Percentiles rank a stretch among this genome's conserved stretches.
Evolutionary conservation across 106 monocot genomes (phyloP).

Genomic region (Triglochin maritima): DNA sequence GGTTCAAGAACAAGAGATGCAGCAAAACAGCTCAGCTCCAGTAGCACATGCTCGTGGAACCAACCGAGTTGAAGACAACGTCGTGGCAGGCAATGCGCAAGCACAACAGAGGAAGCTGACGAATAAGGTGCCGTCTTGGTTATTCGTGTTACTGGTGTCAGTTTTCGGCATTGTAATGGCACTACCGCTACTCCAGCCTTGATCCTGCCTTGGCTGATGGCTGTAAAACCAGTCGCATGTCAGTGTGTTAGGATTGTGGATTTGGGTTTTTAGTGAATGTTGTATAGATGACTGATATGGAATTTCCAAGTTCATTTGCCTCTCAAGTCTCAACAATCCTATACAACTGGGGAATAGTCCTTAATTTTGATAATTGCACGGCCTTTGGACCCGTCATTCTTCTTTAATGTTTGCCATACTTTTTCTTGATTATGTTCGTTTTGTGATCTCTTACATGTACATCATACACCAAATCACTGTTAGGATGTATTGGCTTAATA

Average conservation of each 20-base stretch:
- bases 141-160: slow-evolving; percentile 52
- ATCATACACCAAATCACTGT: too few relatives aligned
- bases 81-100: slow-evolving; percentile 1
- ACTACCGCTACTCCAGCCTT: slow-evolving; percentile 77
- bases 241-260: background rate
- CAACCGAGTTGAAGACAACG: slow-evolving; percentile 3
- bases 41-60: slow-evolving; percentile 2
- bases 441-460: background rate
- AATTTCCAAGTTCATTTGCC: background rate
- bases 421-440: background rate
- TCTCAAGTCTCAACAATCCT: background rate
- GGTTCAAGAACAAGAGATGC: slow-evolving; percentile 4
- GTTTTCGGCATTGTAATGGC: slow-evolving; percentile 83
- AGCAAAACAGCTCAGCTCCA: slow-evolving; percentile 2
- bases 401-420: background rate
- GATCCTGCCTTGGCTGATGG: slow-evolving; percentile 9
- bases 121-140: slow-evolving; percentile 62
- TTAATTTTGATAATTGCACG: background rate
- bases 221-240: background rate
- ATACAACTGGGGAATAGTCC: background rate
- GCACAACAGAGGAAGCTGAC: slow-evolving; percentile 27
- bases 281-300: slow-evolving; percentile 1
- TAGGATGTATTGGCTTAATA: too few relatives aligned
- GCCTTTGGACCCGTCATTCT: background rate
- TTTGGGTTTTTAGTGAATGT: background rate